Evolutionary conservation across 2,329 filamentous ascomycete species (phyloP), one percentile per base, ranked within the genome.

Genomic region (Penicillium sp.): DNA sequence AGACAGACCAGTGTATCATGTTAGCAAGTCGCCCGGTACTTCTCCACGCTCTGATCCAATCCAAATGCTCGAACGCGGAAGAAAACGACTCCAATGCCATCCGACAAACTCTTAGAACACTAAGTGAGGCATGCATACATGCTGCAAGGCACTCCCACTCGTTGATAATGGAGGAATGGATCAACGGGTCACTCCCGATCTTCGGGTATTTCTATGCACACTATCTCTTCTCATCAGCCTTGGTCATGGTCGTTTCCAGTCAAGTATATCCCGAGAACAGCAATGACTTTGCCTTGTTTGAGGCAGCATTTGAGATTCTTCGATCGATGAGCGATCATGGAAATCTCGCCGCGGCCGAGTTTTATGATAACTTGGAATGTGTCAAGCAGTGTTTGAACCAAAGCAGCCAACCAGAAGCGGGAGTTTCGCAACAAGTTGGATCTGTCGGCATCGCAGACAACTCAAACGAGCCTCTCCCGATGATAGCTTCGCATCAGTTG

Each of bases 181-280:
- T 66, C 4, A 69, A 70, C 48, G 67, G 67, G 4, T 66, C 66
- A 2, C 55, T 72, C 4, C 66, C 69, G 1, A 63, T 69, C 38
- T 69, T 66, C 46, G 69, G 70, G 13, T 72, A 69, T 42, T 72
- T 69, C 45, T 67, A 71, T 46, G 67, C 69, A 1, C 69, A 70
- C 41, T 70, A 70, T 14, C 59, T 72, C 6, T 72, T 72, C 54
- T 70, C 69, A 1, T 65, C 64, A 3, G 64, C 68, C 4, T 55
- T 70, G n/a, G 60, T 70, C 7, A 63, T 72, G 52, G 66, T 67
- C 7, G 61, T 71, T 5, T 70, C 68, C 10, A 65, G 62, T 6
- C 59, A 64, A 18, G 53, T 68, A 3, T 52, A 62, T 22, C 27
- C 50, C 5, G 61, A 66, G 1, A 59, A 58, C 8, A 7, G 48